Conservation (phyloP, 495 filamentous ascomycete species). For the Aspergillus wentii region DNA sequence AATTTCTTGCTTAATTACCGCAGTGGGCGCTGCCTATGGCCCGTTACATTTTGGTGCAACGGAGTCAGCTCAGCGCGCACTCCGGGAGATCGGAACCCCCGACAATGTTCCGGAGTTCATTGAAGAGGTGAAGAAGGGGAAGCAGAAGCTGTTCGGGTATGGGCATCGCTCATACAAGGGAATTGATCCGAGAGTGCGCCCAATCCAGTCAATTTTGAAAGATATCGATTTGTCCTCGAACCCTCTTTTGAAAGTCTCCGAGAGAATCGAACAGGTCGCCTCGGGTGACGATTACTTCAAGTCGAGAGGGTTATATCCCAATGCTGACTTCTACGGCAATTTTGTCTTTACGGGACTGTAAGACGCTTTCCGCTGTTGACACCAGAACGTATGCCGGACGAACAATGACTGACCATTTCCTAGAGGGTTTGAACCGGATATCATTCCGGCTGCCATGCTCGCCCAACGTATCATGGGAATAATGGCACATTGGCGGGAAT, state of each 20-base stretch:
- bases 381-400: no score
- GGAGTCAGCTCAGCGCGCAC: conserved; percentile 48
- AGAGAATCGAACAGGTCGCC: conserved; percentile 45
- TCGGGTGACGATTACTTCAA: conserved; percentile 48
- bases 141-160: conserved; percentile 53
- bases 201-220: conserved; percentile 43
- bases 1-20: conserved; percentile 39
- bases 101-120: conserved; percentile 45
- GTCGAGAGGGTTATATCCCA: conserved; percentile 43
- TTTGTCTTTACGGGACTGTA: conserved; percentile 53
- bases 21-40: conserved; percentile 46
- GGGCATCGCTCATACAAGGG: conserved; percentile 55
- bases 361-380: neutral
- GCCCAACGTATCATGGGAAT: conserved; percentile 30
- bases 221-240: conserved; percentile 32
- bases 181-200: conserved; percentile 44
- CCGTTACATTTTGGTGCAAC: conserved; percentile 56
- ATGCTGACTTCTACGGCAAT: conserved; percentile 54
- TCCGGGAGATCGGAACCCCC: conserved; percentile 38
- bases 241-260: conserved; percentile 44
- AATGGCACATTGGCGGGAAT: conserved; percentile 42
- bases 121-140: conserved; percentile 44
- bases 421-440: conserved; percentile 32
- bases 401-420: no score
- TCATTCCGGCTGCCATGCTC: conserved; percentile 32